A percentile compares a stretch with the other conserved stretches of the same genome.
phyloP scores from a whole-genome alignment of 208 protist genomes.

The Acanthamoeba quina region DNA sequence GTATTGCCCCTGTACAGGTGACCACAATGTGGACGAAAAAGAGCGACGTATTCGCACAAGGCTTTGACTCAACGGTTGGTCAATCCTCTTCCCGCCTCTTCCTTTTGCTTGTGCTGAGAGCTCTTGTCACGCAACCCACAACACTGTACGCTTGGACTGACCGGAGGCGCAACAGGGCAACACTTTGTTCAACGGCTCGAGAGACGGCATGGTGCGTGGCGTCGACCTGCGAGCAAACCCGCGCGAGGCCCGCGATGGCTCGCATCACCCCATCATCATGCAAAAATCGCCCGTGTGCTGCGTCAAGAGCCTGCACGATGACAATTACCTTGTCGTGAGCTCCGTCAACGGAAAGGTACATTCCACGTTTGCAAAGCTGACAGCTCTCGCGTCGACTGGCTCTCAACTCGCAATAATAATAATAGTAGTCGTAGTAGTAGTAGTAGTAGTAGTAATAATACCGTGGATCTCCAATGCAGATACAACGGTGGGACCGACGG shows the following conservation, averaged over 20 bases:
- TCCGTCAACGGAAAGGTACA: slow-evolving; percentile 53
- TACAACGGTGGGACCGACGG: slow-evolving; percentile 41
- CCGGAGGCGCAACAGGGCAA: not conserved
- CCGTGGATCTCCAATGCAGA: not conserved
- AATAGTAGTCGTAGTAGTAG: no score
- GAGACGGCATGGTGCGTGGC: slow-evolving; percentile 29
- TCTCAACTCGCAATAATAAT: not conserved
- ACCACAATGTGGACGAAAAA: slow-evolving; percentile 25
- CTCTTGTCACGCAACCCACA: not conserved
- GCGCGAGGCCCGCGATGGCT: slow-evolving; percentile 24
- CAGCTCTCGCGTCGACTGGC: not conserved
- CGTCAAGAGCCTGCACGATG: slow-evolving; percentile 35
- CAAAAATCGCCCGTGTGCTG: slow-evolving; percentile 26
- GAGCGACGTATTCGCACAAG: slow-evolving; percentile 57
- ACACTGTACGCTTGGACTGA: not conserved
- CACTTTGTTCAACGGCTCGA: slow-evolving; percentile 26
- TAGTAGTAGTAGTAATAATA: no score
- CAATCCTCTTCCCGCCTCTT: not conserved
- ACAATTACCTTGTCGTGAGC: slow-evolving; percentile 68
- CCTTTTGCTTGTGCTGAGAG: not conserved
- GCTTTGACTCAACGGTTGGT: slow-evolving; percentile 17
- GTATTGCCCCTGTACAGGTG: slow-evolving; percentile 4
- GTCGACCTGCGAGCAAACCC: slow-evolving; percentile 51
- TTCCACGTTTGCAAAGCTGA: no score
- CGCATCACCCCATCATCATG: not conserved